phyloP scores from a whole-genome alignment of 2,329 filamentous ascomycete genomes.

The Diaporthe vexans region DNA sequence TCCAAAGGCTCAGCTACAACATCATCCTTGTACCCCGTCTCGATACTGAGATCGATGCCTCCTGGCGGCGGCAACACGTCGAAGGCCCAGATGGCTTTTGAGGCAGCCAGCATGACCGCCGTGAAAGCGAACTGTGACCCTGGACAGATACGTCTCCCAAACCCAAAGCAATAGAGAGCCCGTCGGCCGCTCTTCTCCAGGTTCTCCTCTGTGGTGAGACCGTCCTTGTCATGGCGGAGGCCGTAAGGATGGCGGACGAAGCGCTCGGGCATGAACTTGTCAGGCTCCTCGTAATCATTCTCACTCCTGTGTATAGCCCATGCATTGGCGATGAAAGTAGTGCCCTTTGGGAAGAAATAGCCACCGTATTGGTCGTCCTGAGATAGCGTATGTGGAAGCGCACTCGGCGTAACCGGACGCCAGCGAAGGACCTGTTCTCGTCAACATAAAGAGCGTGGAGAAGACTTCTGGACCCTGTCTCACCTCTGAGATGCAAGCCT shows the following conservation, averaged over 20 bases:
- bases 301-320: constrained; percentile 22
- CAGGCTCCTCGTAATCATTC: background rate
- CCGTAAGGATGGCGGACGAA: constrained; percentile 17
- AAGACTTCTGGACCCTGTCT: background rate
- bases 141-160: constrained; percentile 62
- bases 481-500: constrained; percentile 29
- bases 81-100: constrained; percentile 65
- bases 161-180: constrained; percentile 60
- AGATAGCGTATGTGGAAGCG: constrained; percentile 19
- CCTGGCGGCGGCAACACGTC: constrained; percentile 48
- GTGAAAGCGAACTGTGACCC: constrained; percentile 64
- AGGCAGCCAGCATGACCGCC: constrained; percentile 55
- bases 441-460: background rate
- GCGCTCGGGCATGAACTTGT: background rate
- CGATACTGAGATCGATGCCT: constrained; percentile 46
- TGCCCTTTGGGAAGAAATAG: constrained; percentile 11
- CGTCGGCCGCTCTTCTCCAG: constrained; percentile 36
- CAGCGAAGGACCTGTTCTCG: constrained; percentile 19
- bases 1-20: constrained; percentile 43
- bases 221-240: background rate
- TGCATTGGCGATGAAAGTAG: constrained; percentile 17
- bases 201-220: background rate
- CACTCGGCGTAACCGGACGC: constrained; percentile 13
- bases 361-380: constrained; percentile 14
- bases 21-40: constrained; percentile 46